These are phyloP conservation scores for Coemansia sp. DNA, from an alignment of 192 early-diverging fungal genomes.

Conservation along the genomic window DNA sequence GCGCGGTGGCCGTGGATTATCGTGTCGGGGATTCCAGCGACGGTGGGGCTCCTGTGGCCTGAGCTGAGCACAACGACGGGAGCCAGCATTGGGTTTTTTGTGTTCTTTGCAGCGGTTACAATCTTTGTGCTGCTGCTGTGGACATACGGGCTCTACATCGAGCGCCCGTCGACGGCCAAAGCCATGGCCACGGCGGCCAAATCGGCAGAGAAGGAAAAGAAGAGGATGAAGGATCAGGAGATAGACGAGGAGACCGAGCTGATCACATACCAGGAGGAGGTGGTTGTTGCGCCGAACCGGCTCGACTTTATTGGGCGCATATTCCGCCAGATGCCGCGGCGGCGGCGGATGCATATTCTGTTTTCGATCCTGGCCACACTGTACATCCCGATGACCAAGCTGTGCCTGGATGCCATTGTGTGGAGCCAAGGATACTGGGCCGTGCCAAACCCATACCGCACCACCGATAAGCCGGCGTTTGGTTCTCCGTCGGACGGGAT, in stretches of 20 bases:
- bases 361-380: conserved; percentile 52
- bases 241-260: not conserved
- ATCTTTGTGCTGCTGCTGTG: conserved; percentile 29
- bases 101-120: conserved; percentile 33
- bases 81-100: conserved; percentile 42
- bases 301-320: conserved; percentile 39
- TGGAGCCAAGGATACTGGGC: conserved; percentile 57
- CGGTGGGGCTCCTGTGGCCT: conserved; percentile 49
- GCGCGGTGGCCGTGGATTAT: conserved; percentile 47
- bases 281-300: conserved; percentile 28
- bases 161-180: conserved; percentile 11
- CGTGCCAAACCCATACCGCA: conserved; percentile 51
- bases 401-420: conserved; percentile 53
- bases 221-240: not conserved
- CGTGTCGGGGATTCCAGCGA: conserved; percentile 30
- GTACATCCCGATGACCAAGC: conserved; percentile 54
- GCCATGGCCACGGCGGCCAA: not conserved
- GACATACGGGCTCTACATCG: conserved; percentile 41
- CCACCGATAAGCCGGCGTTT: conserved; percentile 34
- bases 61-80: conserved; percentile 52
- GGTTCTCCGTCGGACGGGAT: conserved; percentile 6
- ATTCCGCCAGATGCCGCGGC: conserved; percentile 29
- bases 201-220: conserved; percentile 1
- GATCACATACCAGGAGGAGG: conserved; percentile 43
- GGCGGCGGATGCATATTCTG: conserved; percentile 42